Base-by-base conservation (phyloP, 768 basidiomycete species). In the Leucocoprinus sp. region DNA sequence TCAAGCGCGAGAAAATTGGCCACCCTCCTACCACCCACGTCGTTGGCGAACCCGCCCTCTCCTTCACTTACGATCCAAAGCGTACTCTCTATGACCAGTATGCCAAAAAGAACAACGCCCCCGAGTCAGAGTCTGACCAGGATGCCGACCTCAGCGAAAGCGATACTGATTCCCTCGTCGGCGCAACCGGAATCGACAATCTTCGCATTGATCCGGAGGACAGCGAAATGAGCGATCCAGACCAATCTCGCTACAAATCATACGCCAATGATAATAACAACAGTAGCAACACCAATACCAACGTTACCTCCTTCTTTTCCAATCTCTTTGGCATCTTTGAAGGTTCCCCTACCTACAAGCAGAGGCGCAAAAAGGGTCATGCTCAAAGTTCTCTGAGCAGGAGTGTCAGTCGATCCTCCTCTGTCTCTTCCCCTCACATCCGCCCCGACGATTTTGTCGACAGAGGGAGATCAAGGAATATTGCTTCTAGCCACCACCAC, bases 1-100 rank as follows among this genome's bases (percentile, higher is more conserved):
- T 96, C 46, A 96, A 95, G 69, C 79, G 93, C 24, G 93, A 96
- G 64, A 95, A 93, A 65, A 84, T 86, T 71, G 87, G 88, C 0
- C 71, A 77, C 33, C 89, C 92, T 58, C 76, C 92, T 0, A 95
- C 93, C 2, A 95, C 93, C 2, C 58, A 69, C 29, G 63, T 74
- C 41, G 52, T 68, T 15, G 72, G 89, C 44, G 93, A 95, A 63
- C 93, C 93, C 8, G 92, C 91, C 1, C 63, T 80, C 15, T 89
- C 86, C 14, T 95, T 96, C 70, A 78, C 76, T 22, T 96, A 93
- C 63, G 91, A 96, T 59, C 76, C 85, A 9, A 86, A 83, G 55
- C 74, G 84, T 51, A 82, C 81, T 50, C 72, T 96, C 17, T 95
- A 84, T 60, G 92, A 96, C 55, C 92, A 96, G 57, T 93, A 93